Evolutionary conservation across 106 monocot species (phyloP), one percentile per base, ranked within the genome.

Genomic region (Cymbidium sinense): DNA sequence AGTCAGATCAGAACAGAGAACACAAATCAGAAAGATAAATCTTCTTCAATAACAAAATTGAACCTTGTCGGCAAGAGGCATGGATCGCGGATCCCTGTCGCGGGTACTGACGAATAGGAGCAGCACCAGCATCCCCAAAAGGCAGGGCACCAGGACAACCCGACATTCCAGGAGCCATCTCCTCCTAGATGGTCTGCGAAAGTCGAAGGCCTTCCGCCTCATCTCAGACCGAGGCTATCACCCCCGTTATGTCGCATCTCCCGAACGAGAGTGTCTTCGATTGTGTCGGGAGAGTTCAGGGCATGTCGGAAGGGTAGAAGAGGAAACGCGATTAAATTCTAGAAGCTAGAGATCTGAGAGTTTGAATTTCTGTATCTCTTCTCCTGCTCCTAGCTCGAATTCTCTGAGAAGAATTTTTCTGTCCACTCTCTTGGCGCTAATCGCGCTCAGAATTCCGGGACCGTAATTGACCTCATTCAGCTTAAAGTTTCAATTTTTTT

Each of bases 141-240:
- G 21, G 33, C 65, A 34, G 29, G 69, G 39, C 6, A 81, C 20
- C 9, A 67, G 17, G 33, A 75, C 50, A 19, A 69, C 7, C 81
- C 81, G 65, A 50, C n/a, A 18, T 50, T 65, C 75, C 27, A 36
- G 54, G 39, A 74, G 11, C 81, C 64, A 81, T 76, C 76, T 75
- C 76, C 81, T 81, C 39, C 81, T 81, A 37, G 64, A 64, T 75
- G 74, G 74, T 65, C 81, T 67, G 20, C 81, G 75, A 34, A 69
- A 50, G 47, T 81, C 81, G n/a, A 76, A 76, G 30, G 67, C 76
- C 75, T 67, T 33, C 34, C 69, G 75, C 50, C 81, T 81, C 81
- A 81, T 81, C 54, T 79, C 79, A 17, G 44, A 44, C 44, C 23
- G 44, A 74, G 74, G 43, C 44, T 25, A 74, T 47, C 43, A 2